Percentiles rank a stretch among this genome's conserved stretches.
Evolutionary conservation across 129 eudicot genomes (phyloP).

Genomic region (Gnaphalium uliginosum): DNA sequence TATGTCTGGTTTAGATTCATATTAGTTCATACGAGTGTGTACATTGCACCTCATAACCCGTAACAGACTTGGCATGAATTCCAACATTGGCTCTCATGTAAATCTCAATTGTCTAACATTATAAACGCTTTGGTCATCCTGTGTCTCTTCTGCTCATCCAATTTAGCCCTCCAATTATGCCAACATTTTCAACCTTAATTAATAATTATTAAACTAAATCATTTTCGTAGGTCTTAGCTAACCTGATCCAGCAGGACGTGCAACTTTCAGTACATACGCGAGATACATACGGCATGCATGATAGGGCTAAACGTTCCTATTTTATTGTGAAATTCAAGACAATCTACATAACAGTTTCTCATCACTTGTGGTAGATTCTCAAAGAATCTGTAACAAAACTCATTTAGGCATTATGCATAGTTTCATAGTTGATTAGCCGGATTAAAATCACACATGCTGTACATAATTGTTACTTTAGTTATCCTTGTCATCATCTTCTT

Average conservation of each 20-base stretch:
- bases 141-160: too few species aligned
- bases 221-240: background rate
- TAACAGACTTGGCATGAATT: too few species aligned
- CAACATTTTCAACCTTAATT: too few species aligned
- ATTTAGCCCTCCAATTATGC: too few species aligned
- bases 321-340: background rate
- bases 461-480: conserved; percentile 13
- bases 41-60: too few species aligned
- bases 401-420: conserved; percentile 8
- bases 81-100: too few species aligned
- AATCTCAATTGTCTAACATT: too few species aligned
- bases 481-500: conserved; percentile 52
- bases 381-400: conserved; percentile 1
- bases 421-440: background rate
- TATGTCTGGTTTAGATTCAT: too few species aligned
- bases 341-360: background rate
- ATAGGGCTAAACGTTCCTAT: background rate
- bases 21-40: too few species aligned
- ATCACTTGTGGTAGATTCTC: background rate
- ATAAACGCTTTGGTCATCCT: too few species aligned
- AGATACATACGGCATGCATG: background rate
- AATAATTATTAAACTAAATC: background rate
- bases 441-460: background rate
- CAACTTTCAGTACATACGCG: background rate
- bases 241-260: background rate